Evolutionary conservation across 2,329 filamentous ascomycete genomes (phyloP).

Genomic region (Botrytis sinoallii): DNA sequence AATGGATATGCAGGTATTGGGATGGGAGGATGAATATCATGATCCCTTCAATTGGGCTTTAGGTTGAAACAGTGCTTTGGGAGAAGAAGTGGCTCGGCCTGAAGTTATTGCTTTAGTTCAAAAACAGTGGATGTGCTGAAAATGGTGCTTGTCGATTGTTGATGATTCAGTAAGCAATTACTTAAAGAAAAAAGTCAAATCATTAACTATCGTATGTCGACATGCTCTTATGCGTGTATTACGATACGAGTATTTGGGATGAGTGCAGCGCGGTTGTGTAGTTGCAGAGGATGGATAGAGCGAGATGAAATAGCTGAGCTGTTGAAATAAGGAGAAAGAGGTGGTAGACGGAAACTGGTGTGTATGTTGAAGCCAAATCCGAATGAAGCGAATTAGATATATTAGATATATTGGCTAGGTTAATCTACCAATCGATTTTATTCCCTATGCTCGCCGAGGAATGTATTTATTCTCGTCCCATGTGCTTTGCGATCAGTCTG

Average conservation of each 20-base stretch:
- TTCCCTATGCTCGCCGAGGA: background rate
- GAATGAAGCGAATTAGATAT: background rate
- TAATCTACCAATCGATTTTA: background rate
- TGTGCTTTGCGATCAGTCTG: background rate
- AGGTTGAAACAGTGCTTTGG: background rate
- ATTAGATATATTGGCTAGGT: background rate
- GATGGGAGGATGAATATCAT: conserved; percentile 2
- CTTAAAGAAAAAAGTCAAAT: background rate
- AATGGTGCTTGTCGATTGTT: background rate
- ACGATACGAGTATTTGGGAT: too few species aligned
- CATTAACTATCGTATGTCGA: background rate
- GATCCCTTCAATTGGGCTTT: background rate
- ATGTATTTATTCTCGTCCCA: background rate
- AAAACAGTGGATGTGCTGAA: background rate
- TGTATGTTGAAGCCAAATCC: background rate
- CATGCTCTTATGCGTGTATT: background rate
- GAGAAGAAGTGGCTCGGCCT: background rate
- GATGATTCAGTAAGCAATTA: background rate
- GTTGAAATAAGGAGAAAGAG: background rate
- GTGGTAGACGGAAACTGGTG: background rate
- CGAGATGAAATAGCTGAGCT: background rate
- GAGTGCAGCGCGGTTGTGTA: background rate
- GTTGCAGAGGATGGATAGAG: background rate
- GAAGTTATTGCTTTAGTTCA: background rate
- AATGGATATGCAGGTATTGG: conserved; percentile 3